Conservation (phyloP, 108 stramenopile genomes). For the Fistulifera pelliculosa region DNA sequence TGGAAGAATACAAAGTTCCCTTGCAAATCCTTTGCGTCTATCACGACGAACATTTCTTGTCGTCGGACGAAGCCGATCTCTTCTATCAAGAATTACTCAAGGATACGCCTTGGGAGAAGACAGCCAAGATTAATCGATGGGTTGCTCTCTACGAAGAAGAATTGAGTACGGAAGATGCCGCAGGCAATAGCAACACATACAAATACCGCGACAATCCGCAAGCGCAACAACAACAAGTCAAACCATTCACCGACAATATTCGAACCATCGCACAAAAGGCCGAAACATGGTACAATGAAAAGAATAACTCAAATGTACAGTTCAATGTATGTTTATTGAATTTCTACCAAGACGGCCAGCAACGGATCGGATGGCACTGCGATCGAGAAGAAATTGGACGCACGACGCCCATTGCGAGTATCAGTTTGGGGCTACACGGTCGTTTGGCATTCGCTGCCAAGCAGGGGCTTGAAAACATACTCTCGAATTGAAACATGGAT, state of each 20-base stretch:
- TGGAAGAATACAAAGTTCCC: constrained; percentile 43
- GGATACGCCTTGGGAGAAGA: constrained; percentile 55
- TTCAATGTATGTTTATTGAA: constrained; percentile 71
- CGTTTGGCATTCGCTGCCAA: constrained; percentile 47
- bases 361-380: constrained; percentile 67
- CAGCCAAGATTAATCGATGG: constrained; percentile 68
- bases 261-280: constrained; percentile 19
- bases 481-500: constrained; percentile 35
- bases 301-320: constrained; percentile 20
- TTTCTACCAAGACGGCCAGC: constrained; percentile 50
- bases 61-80: constrained; percentile 18
- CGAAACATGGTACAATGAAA: constrained; percentile 45
- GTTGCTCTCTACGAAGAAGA: constrained; percentile 39
- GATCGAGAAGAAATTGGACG: constrained; percentile 66
- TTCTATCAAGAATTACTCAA: constrained; percentile 35
- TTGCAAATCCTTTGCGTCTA: constrained; percentile 51
- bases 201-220: constrained; percentile 50
- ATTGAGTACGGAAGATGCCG: constrained; percentile 8
- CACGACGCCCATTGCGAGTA: constrained; percentile 52
- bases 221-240: constrained; percentile 1
- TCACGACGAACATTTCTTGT: constrained; percentile 44
- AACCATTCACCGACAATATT: constrained; percentile 17
- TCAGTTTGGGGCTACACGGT: constrained; percentile 49
- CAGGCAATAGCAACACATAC: constrained; percentile 13
- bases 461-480: constrained; percentile 28